Evolutionary conservation across 2,329 filamentous ascomycete species (phyloP).

Genomic region (Monosporascus cannonballus): DNA sequence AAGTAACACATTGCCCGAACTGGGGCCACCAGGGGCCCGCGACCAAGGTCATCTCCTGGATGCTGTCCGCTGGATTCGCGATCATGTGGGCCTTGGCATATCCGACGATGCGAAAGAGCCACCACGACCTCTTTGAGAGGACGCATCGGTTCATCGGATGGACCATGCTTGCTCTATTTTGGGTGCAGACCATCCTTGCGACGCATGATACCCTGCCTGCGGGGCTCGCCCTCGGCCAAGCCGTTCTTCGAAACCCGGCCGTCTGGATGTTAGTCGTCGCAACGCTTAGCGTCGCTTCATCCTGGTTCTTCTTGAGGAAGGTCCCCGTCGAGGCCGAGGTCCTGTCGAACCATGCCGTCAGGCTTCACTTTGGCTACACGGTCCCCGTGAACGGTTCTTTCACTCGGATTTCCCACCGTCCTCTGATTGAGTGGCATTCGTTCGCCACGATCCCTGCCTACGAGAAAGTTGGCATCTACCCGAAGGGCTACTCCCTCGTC

Average conservation of each 20-base stretch:
- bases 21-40: constrained; percentile 30
- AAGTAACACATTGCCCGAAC: constrained; percentile 2
- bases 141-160: constrained; percentile 71
- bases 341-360: constrained; percentile 66
- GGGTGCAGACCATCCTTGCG: constrained; percentile 54
- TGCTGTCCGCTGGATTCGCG: constrained; percentile 50
- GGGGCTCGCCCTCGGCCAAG: constrained; percentile 26
- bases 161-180: constrained; percentile 59
- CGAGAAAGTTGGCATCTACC: constrained; percentile 24
- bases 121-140: constrained; percentile 57
- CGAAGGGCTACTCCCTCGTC: constrained; percentile 58
- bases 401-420: constrained; percentile 55
- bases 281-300: constrained; percentile 60
- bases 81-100: constrained; percentile 55
- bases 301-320: constrained; percentile 67
- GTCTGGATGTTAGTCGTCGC: constrained; percentile 65
- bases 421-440: constrained; percentile 66
- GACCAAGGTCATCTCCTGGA: constrained; percentile 44
- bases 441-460: constrained; percentile 67
- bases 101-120: constrained; percentile 49
- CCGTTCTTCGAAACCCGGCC: constrained; percentile 32
- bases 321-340: constrained; percentile 59
- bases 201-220: constrained; percentile 33
- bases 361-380: constrained; percentile 62
- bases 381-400: constrained; percentile 50